Evolutionary conservation across 768 basidiomycete species (phyloP).

Genomic region (Pisolithus microcarpus): DNA sequence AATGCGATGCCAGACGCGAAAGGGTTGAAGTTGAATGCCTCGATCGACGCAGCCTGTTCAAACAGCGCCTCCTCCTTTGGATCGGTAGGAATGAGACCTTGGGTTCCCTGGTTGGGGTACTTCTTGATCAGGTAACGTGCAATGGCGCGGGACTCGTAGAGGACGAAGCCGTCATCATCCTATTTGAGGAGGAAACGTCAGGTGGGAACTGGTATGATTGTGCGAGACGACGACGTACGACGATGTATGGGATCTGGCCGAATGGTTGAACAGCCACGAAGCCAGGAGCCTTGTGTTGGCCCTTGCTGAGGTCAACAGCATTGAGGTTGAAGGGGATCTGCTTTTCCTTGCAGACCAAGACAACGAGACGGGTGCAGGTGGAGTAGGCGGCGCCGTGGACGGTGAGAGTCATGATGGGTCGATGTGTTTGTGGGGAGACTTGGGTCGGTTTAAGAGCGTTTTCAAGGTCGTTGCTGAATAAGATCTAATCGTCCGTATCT

Average conservation of each 20-base stretch:
- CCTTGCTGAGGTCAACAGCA: slow-evolving; percentile 34
- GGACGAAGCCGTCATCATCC: slow-evolving; percentile 56
- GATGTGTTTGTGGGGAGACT: too few species aligned
- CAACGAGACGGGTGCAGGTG: slow-evolving; percentile 47
- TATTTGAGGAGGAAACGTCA: slow-evolving; percentile 6
- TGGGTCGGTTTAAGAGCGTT: too few species aligned
- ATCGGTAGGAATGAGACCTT: slow-evolving; percentile 41
- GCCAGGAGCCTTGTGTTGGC: slow-evolving; percentile 40
- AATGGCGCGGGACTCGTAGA: slow-evolving; percentile 62
- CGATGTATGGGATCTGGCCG: slow-evolving; percentile 44
- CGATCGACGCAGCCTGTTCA: slow-evolving; percentile 36
- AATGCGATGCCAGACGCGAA: slow-evolving; percentile 30
- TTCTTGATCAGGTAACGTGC: slow-evolving; percentile 51
- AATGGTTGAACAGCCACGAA: slow-evolving; percentile 51
- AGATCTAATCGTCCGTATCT: too few species aligned
- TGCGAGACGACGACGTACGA: background rate
- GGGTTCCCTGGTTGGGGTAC: slow-evolving; percentile 43
- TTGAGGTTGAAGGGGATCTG: slow-evolving; percentile 48
- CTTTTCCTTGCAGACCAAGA: slow-evolving; percentile 46
- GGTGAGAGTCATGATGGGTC: slow-evolving; percentile 29
- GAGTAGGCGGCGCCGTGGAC: slow-evolving; percentile 31
- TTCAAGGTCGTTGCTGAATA: too few species aligned
- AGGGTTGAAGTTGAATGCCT: slow-evolving; percentile 44
- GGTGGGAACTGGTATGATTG: too few species aligned
- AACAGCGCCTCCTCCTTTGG: slow-evolving; percentile 26